Evolutionary conservation across 345 rosid species (phyloP).

Genomic region (Excoecaria agallocha): DNA sequence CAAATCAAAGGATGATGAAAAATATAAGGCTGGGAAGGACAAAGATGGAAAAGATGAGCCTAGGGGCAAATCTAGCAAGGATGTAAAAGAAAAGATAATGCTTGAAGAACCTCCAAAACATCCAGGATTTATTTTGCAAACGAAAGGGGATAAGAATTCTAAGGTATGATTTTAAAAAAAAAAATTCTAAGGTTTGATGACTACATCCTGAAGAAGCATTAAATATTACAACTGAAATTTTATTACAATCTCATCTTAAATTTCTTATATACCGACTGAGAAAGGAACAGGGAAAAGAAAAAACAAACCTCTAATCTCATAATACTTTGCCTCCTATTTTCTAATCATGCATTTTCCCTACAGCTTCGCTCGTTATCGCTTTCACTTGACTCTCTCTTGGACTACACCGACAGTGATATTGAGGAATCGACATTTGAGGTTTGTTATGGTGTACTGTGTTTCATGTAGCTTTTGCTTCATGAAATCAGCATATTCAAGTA

Average conservation of each 20-base stretch:
- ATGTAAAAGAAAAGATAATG: constrained; percentile 65
- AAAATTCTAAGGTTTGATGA: constrained; percentile 66
- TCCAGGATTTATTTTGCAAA: constrained; percentile 75
- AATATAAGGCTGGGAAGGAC: constrained; percentile 45
- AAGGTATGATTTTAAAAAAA: constrained; percentile 42
- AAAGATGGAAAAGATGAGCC: constrained; percentile 45
- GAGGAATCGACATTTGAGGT: constrained; percentile 98
- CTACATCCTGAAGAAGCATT: constrained; percentile 6
- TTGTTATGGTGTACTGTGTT: constrained; percentile 11
- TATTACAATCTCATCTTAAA: neutral
- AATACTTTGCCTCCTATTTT: neutral
- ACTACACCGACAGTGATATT: constrained; percentile 79
- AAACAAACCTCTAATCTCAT: neutral
- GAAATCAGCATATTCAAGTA: neutral
- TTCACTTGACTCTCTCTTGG: constrained; percentile 91
- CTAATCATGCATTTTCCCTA: neutral
- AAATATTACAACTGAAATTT: constrained; percentile 6
- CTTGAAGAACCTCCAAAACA: constrained; percentile 74
- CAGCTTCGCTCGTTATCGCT: constrained; percentile 76
- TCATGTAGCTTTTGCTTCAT: neutral
- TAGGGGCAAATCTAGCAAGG: constrained; percentile 43
- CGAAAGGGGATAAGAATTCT: constrained; percentile 57
- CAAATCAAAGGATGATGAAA: constrained; percentile 38
- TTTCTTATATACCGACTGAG: neutral
- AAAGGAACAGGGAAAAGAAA: neutral